Evolutionary conservation across 805 yeast species (phyloP).

Genomic region (Kodamaea hsintzibuensis): DNA sequence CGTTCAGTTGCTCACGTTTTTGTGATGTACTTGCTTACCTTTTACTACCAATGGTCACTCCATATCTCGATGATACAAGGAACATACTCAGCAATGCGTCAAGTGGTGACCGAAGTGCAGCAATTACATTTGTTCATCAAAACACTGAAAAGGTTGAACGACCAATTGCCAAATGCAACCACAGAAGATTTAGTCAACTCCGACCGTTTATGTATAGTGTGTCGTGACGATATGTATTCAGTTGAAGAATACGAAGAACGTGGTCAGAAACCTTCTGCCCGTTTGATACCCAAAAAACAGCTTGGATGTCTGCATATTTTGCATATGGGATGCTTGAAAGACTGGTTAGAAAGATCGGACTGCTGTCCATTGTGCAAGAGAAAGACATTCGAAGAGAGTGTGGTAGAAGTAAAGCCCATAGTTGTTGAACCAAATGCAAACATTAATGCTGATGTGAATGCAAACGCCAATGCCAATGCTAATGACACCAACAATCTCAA

Average conservation of each 20-base stretch:
- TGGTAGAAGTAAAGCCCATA: background rate
- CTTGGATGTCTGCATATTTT: constrained; percentile 83
- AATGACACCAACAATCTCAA: background rate
- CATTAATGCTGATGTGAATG: background rate
- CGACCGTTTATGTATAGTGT: constrained; percentile 76
- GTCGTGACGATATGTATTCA: constrained; percentile 84
- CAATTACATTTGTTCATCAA: constrained; percentile 51
- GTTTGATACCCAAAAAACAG: constrained; percentile 64
- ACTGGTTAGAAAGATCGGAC: constrained; percentile 91
- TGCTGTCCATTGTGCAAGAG: constrained; percentile 94
- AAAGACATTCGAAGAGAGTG: constrained; percentile 46
- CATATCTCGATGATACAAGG: constrained; percentile 46
- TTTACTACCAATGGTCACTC: constrained; percentile 31
- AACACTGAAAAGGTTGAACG: constrained; percentile 63
- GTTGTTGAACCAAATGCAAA: background rate
- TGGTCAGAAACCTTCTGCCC: constrained; percentile 21
- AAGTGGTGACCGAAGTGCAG: constrained; percentile 32
- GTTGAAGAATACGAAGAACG: constrained; percentile 33
- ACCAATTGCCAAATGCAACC: constrained; percentile 62
- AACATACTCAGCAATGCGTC: constrained; percentile 41
- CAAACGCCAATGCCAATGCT: background rate
- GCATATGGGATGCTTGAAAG: constrained; percentile 85
- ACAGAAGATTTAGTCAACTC: constrained; percentile 54
- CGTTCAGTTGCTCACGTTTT: constrained; percentile 30
- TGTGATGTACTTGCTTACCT: constrained; percentile 36